Percentiles rank a stretch among this genome's conserved stretches.
These are phyloP conservation scores for Diaporthe amygdali DNA, from an alignment of 2,329 filamentous ascomycete species.

Conservation along the genomic window DNA sequence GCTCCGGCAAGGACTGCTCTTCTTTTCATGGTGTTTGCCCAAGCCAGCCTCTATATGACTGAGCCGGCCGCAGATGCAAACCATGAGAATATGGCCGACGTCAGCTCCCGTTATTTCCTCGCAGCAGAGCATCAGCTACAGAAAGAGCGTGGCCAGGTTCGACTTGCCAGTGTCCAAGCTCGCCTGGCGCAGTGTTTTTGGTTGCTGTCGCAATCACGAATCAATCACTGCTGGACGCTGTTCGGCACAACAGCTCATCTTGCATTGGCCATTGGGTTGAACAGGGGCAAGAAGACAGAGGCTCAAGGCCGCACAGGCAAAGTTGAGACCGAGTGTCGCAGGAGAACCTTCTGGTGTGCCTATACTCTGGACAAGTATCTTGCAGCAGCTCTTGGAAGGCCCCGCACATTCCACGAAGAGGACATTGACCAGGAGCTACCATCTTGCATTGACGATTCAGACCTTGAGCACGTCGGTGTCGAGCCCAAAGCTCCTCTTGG, in stretches of 20 bases:
- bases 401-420: conserved; percentile 66
- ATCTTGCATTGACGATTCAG: conserved; percentile 57
- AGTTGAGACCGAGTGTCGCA: conserved; percentile 45
- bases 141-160: conserved; percentile 43
- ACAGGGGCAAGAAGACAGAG: conserved; percentile 36
- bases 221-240: conserved; percentile 53
- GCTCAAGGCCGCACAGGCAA: conserved; percentile 31
- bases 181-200: conserved; percentile 49
- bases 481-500: conserved; percentile 8
- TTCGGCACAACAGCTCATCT: conserved; percentile 49
- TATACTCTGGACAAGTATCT: conserved; percentile 70
- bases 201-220: conserved; percentile 47
- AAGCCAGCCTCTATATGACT: conserved; percentile 47
- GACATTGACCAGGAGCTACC: conserved; percentile 69
- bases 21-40: conserved; percentile 52
- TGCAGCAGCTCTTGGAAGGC: conserved; percentile 65
- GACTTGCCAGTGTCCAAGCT: conserved; percentile 46
- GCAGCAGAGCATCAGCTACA: conserved; percentile 44
- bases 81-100: neutral
- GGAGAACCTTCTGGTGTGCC: conserved; percentile 65
- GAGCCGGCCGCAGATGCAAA: conserved; percentile 3
- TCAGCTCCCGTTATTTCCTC: conserved; percentile 38
- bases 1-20: conserved; percentile 43
- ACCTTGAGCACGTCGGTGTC: conserved; percentile 36
- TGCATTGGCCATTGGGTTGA: conserved; percentile 44